Conservation (phyloP, 768 basidiomycete genomes). For the Russula sp. region DNA sequence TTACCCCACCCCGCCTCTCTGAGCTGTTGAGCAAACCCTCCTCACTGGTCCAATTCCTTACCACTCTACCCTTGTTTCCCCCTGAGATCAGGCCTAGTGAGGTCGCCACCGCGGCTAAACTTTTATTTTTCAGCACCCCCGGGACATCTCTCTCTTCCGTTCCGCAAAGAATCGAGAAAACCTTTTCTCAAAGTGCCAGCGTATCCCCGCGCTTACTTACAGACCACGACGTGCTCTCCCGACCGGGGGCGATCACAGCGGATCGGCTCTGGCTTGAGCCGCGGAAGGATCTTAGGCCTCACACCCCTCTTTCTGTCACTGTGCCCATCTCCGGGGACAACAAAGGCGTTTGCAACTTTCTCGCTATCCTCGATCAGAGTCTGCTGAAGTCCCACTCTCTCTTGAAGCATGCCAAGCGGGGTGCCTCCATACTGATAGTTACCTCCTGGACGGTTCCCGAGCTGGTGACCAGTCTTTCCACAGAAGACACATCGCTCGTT, state of each 20-base stretch:
- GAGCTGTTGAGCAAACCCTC: slow-evolving; percentile 42
- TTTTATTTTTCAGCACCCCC: slow-evolving; percentile 58
- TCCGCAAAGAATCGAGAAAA: slow-evolving; percentile 47
- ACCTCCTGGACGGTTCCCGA: slow-evolving; percentile 76
- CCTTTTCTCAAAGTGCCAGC: slow-evolving; percentile 46
- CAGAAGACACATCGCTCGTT: slow-evolving; percentile 43
- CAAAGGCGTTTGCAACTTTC: slow-evolving; percentile 55
- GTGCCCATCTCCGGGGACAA: slow-evolving; percentile 50
- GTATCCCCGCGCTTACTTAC: slow-evolving; percentile 57
- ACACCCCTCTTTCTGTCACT: slow-evolving; percentile 48
- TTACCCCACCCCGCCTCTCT: slow-evolving; percentile 52
- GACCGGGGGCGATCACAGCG: slow-evolving; percentile 60
- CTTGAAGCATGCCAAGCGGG: slow-evolving; percentile 56
- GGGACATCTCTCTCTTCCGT: slow-evolving; percentile 47
- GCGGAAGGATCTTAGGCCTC: slow-evolving; percentile 33
- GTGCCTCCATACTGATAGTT: slow-evolving; percentile 66
- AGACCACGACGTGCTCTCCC: slow-evolving; percentile 71
- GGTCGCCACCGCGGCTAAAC: slow-evolving; percentile 37
- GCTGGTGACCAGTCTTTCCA: slow-evolving; percentile 58
- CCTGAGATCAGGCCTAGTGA: slow-evolving; percentile 25
- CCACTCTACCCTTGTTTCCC: slow-evolving; percentile 24
- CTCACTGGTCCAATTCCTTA: slow-evolving; percentile 41
- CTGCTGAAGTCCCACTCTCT: slow-evolving; percentile 76
- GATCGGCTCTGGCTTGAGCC: slow-evolving; percentile 63
- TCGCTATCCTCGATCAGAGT: slow-evolving; percentile 67